Evolutionary conservation across 208 protist species (phyloP), one percentile per base, ranked within the genome.

Genomic region (Leishmania gerbilli): DNA sequence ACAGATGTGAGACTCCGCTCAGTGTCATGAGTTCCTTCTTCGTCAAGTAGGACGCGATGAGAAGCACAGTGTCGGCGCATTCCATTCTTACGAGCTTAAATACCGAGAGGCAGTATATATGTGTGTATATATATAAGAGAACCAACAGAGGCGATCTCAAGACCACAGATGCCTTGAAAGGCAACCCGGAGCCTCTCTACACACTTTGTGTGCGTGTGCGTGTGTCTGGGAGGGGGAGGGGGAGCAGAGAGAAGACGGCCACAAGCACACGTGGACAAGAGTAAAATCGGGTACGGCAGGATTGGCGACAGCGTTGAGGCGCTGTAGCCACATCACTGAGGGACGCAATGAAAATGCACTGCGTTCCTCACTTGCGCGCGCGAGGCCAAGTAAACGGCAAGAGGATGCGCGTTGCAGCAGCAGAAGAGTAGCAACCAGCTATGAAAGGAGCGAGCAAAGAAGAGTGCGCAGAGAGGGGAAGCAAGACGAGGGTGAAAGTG

Each of bases 31-130:
- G 75, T 51, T 95, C 89, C 71, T 82, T 75, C 71, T 87, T 89
- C 45, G 53, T 84, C 74, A 91, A 68, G 79, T 85, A 95, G 3
- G 86, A 88, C 79, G 82, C 92, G 64, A 95, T 86, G 55, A 87
- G 31, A n/a, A 77, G 60, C 53, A 93, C 74, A 27, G 82, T 92
- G 71, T 92, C 89, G 21, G 76, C 51, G 77, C 89, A 91, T n/a
- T 93, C 80, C 88, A 93, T 92, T 49, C 72, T 77, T 31, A 34
- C 47, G 31, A 9, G n/a, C 9, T 11, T 0, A 15, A n/a, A 2
- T 6, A 34, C 24, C 40, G 27, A 53, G 6, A 53, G 24, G 37
- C 7, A 42, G 19, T 49, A 24, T 49, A n/a, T 8, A 42, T n/a
- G 19, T 17, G 19, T 40, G 8, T 37, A 67, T 8, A 42, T 40